A percentile compares a stretch with the other conserved stretches of the same genome.
phyloP scores from a whole-genome alignment of 805 yeast genomes.

The Kazachstania taianensis region DNA sequence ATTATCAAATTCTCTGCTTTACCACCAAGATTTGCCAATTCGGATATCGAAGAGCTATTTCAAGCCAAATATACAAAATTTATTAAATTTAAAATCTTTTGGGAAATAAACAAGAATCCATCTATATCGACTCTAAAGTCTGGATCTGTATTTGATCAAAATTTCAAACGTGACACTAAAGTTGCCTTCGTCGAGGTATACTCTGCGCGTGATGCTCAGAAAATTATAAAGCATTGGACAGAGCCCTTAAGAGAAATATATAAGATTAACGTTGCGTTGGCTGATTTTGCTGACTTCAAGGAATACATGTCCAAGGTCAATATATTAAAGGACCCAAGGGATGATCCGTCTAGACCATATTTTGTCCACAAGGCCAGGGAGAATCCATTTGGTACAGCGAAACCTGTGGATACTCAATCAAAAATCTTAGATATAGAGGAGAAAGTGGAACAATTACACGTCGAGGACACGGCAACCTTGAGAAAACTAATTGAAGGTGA shows the following conservation, averaged over 20 bases:
- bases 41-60: slow-evolving; percentile 48
- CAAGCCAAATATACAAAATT: slow-evolving; percentile 49
- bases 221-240: slow-evolving; percentile 24
- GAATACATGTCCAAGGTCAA: slow-evolving; percentile 25
- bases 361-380: slow-evolving; percentile 31
- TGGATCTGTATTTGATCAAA: slow-evolving; percentile 44
- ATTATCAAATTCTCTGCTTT: slow-evolving; percentile 53
- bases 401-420: slow-evolving; percentile 69
- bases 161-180: slow-evolving; percentile 43
- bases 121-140: slow-evolving; percentile 53
- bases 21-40: slow-evolving; percentile 43
- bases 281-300: slow-evolving; percentile 32
- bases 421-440: slow-evolving; percentile 55
- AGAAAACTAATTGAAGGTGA: slow-evolving; percentile 19
- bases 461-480: slow-evolving; percentile 35
- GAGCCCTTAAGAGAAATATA: slow-evolving; percentile 29
- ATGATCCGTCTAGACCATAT: slow-evolving; percentile 20
- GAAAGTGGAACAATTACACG: slow-evolving; percentile 32
- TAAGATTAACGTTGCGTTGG: slow-evolving; percentile 28
- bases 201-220: slow-evolving; percentile 32
- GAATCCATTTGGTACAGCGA: slow-evolving; percentile 78
- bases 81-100: slow-evolving; percentile 50
- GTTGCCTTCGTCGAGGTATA: slow-evolving; percentile 38
- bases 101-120: slow-evolving; percentile 50
- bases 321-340: slow-evolving; percentile 19